phyloP scores from a whole-genome alignment of 1,284 basidiomycete species.

The Cutaneotrichosporon sp. region DNA sequence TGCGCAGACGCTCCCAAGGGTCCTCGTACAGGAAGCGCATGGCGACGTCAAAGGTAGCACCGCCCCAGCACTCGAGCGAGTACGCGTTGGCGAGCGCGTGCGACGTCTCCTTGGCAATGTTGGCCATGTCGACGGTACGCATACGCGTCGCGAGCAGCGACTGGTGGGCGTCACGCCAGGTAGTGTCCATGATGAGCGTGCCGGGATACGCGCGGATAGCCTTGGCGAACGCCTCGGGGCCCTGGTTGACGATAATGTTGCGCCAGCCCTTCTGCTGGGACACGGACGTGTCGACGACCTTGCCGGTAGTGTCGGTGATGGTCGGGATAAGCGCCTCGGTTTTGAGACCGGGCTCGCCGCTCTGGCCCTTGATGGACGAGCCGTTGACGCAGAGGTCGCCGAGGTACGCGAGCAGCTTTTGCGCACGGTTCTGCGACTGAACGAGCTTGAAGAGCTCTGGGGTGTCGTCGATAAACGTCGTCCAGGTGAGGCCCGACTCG shows the following conservation, averaged over 20 bases:
- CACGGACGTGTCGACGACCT: slow-evolving; percentile 70
- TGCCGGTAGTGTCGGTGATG: slow-evolving; percentile 69
- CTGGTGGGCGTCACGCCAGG: slow-evolving; percentile 99
- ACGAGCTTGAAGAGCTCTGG: slow-evolving; percentile 98
- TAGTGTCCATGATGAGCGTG: slow-evolving; percentile 94
- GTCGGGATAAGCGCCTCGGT: slow-evolving; percentile 80
- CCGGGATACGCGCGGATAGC: slow-evolving; percentile 96
- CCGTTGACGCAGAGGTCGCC: slow-evolving; percentile 98
- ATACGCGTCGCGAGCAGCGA: slow-evolving; percentile 94
- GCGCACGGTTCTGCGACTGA: slow-evolving; percentile 95
- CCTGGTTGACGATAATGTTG: slow-evolving; percentile 97
- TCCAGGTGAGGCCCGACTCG: slow-evolving; percentile 96
- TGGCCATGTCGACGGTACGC: slow-evolving; percentile 94
- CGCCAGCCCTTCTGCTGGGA: slow-evolving; percentile 92
- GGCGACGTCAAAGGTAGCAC: slow-evolving; percentile 97
- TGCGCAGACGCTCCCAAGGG: slow-evolving; percentile 96
- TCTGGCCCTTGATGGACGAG: slow-evolving; percentile 71
- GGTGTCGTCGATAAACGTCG: slow-evolving; percentile 98
- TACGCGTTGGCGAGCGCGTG: slow-evolving; percentile 93
- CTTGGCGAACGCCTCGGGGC: slow-evolving; percentile 97
- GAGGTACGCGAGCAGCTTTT: slow-evolving; percentile 93
- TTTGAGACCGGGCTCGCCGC: slow-evolving; percentile 89
- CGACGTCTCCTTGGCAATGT: slow-evolving; percentile 97
- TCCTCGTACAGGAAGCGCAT: slow-evolving; percentile 99
- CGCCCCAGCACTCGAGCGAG: slow-evolving; percentile 98